Base-by-base conservation (phyloP, 768 basidiomycete species). In the Agaricus bisporus region DNA sequence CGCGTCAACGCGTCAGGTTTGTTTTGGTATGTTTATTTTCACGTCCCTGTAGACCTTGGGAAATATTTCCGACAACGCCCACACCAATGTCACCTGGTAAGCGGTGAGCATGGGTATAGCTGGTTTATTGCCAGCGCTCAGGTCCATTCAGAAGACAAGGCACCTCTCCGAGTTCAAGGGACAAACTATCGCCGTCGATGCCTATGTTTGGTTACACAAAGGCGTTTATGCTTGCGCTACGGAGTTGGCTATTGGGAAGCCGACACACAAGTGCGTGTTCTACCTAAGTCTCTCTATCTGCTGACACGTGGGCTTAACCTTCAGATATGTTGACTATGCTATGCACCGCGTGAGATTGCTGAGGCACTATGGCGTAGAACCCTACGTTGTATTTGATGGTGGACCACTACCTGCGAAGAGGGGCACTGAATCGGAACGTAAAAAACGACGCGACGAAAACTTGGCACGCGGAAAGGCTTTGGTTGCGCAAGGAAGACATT, bases 321-420 rank as follows among this genome's bases (percentile, higher is more conserved):
- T 8, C 26, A 95, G 95, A 72, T 98, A 97, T 75, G 92, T 98
- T 55, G 86, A 95, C 66, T 99, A 95, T 70, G 87, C 87, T 37
- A 95, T 98, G 93, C 84, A 91, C 59, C 83, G 88, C 29, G 84
- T 98, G 41, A 81, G 93, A 26, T 79, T 98, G 50, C 70, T 99
- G 48, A 81, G 83, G 56, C 85, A 98, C 69, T 78, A 91, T 66
- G 81, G 82, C 20, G 89, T 98, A 55, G 78, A 79, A 48, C 95
- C 97, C 1, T 93, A 89, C 66, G 73, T 99, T 22, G 97, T 99
- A 15, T 95, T 99, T 61, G 97, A 98, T 64, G 97, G 97, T 14
- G 95, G 95, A 0, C 90, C 89, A 9, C 80, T 99, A 28, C 94
- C 94, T 7, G 95, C 95, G 14, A 99, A 99, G 78, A 84, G 81